These are phyloP conservation scores for Circinella umbellata DNA, from an alignment of 371 early-diverging fungal genomes.

Conservation along the genomic window DNA sequence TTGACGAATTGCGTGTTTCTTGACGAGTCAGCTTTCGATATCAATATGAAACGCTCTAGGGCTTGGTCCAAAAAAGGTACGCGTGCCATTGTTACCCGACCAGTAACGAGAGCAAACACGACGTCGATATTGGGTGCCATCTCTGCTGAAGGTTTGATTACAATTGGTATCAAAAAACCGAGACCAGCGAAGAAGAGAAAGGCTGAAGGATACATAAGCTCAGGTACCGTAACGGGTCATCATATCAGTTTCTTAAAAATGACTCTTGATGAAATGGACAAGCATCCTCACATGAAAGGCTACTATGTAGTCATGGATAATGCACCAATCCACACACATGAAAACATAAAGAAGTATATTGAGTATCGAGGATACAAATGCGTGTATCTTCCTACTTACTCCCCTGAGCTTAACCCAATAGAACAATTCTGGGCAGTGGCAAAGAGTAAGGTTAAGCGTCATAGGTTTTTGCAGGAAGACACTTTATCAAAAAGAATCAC, in stretches of 20 bases:
- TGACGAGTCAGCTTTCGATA: too few relatives aligned
- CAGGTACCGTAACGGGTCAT: conserved; percentile 15
- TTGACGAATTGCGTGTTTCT: too few relatives aligned
- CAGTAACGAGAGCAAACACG: conserved; percentile 13
- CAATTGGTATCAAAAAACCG: not conserved
- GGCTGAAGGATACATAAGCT: conserved; percentile 9
- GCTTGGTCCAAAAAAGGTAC: conserved; percentile 16
- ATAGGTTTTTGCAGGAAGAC: too few relatives aligned
- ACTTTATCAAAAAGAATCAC: too few relatives aligned
- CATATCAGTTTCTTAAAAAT: conserved; percentile 7
- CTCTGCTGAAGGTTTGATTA: not conserved
- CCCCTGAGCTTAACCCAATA: not conserved
- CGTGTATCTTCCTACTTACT: conserved; percentile 17
- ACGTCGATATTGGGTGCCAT: conserved; percentile 11
- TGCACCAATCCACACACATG: conserved; percentile 21
- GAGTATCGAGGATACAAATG: conserved; percentile 19
- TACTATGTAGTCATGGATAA: conserved; percentile 16
- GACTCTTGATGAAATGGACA: conserved; percentile 17
- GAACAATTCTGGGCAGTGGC: not conserved
- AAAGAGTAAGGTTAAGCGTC: too few relatives aligned
- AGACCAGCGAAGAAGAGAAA: conserved; percentile 1
- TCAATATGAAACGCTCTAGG: not conserved
- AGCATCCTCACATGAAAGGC: conserved; percentile 9
- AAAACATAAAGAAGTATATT: conserved; percentile 30
- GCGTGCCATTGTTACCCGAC: conserved; percentile 4